Evolutionary conservation across 73 alveolate species (phyloP).

Genomic region (Paramecium biaurelia): DNA sequence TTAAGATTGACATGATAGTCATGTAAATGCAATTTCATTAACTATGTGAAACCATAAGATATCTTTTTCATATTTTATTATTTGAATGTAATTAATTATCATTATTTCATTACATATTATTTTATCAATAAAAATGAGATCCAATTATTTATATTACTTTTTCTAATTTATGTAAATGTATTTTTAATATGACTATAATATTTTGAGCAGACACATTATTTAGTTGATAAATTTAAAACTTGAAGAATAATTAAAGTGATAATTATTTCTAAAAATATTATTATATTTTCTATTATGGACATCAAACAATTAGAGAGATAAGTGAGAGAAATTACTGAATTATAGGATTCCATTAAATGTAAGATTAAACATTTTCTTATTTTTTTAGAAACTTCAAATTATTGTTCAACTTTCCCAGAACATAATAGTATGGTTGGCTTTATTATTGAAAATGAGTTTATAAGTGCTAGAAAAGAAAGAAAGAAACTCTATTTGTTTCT

Average conservation of each 20-base stretch:
- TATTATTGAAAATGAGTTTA: neutral
- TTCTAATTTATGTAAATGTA: neutral
- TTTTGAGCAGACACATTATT: neutral
- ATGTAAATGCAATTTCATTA: constrained; percentile 5
- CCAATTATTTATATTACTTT: neutral
- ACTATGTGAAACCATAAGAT: neutral
- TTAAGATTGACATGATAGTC: constrained; percentile 53
- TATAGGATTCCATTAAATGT: constrained; percentile 32
- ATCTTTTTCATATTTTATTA: neutral
- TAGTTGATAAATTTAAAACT: neutral
- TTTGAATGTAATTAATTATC: neutral
- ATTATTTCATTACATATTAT: neutral
- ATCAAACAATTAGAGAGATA: neutral
- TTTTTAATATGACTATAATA: neutral
- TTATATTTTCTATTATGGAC: neutral
- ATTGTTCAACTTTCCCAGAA: constrained; percentile 28
- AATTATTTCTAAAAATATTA: neutral
- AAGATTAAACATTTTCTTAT: neutral
- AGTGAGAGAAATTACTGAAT: neutral
- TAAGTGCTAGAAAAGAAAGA: neutral
- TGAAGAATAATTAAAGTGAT: neutral
- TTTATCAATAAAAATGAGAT: neutral
- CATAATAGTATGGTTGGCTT: neutral
- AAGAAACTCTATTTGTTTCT: constrained; percentile 17
- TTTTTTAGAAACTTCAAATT: constrained; percentile 24